Evolutionary conservation across 176 grass and related monocot species (phyloP).

Genomic region (Aegilops longissima): DNA sequence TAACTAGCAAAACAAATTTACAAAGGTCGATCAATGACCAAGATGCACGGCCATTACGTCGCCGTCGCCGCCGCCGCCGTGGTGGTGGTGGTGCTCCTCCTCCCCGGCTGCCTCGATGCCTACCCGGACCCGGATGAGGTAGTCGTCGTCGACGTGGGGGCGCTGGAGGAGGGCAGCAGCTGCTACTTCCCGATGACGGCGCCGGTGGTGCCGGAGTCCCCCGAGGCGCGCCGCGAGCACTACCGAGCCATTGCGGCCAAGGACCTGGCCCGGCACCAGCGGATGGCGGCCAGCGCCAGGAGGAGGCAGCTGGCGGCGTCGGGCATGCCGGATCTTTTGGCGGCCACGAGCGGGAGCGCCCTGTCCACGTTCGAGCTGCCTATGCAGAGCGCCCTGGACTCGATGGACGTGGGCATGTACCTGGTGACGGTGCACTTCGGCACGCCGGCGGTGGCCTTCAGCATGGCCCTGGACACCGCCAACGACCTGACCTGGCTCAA

Average conservation of each 20-base stretch:
- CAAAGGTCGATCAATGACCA: neutral
- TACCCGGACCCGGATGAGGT: neutral
- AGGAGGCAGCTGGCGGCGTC: conserved; percentile 11
- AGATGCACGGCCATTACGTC: neutral
- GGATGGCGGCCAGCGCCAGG: neutral
- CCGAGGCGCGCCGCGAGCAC: conserved; percentile 38
- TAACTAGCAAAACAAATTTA: neutral
- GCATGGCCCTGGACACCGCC: conserved; percentile 63
- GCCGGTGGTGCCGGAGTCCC: conserved; percentile 24
- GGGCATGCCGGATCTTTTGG: conserved; percentile 25
- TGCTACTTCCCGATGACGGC: conserved; percentile 11
- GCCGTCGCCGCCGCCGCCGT: neutral
- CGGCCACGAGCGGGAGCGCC: neutral
- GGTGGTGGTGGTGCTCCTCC: neutral
- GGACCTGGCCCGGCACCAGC: conserved; percentile 37
- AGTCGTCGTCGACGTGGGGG: neutral
- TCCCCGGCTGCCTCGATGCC: neutral
- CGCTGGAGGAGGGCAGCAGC: neutral
- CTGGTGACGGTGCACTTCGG: conserved; percentile 71
- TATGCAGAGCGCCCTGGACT: conserved; percentile 51
- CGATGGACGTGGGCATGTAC: conserved; percentile 56
- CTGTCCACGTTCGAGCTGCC: conserved; percentile 61
- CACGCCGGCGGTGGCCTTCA: conserved; percentile 66
- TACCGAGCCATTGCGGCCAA: conserved; percentile 33
- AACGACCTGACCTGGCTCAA: conserved; percentile 94